These are phyloP conservation scores for Cryphonectria japonica DNA, from an alignment of 2,329 filamentous ascomycete species.

Conservation along the genomic window DNA sequence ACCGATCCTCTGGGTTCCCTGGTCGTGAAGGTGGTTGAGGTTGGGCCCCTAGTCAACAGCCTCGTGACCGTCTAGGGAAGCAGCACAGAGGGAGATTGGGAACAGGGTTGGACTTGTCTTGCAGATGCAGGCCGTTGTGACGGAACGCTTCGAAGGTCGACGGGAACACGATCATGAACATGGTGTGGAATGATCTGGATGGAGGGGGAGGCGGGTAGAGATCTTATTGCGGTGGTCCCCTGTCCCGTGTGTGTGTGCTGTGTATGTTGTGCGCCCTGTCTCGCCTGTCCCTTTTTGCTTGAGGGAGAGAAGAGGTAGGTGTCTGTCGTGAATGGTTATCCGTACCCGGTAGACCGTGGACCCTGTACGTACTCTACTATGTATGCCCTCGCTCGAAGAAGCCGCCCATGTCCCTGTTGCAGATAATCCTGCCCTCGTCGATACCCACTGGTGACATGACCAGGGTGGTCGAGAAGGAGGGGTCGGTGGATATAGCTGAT, in stretches of 20 bases:
- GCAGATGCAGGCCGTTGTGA: conserved; percentile 1
- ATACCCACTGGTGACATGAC: neutral
- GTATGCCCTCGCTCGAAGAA: neutral
- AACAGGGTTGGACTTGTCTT: conserved; percentile 1
- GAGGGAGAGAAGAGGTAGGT: conserved; percentile 15
- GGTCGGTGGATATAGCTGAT: conserved; percentile 5
- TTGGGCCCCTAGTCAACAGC: neutral
- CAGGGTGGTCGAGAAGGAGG: conserved; percentile 4
- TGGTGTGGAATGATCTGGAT: conserved; percentile 9
- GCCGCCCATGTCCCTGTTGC: conserved; percentile 9
- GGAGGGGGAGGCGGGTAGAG: conserved; percentile 5
- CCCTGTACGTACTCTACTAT: neutral
- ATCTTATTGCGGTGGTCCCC: neutral
- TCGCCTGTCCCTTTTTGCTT: conserved; percentile 31
- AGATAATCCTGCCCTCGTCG: neutral
- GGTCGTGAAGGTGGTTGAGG: neutral
- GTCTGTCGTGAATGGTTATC: conserved; percentile 1
- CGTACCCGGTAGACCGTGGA: neutral
- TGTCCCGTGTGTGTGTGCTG: conserved; percentile 4
- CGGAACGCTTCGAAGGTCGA: neutral
- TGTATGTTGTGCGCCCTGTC: neutral
- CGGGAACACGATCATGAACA: neutral
- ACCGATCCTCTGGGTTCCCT: neutral
- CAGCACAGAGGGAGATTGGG: neutral
- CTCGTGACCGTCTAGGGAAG: conserved; percentile 3